A percentile compares a stretch with the other conserved stretches of the same genome.
Conservation (phyloP, 108 stramenopile species). For the Stephanodiscus triporus region DNA sequence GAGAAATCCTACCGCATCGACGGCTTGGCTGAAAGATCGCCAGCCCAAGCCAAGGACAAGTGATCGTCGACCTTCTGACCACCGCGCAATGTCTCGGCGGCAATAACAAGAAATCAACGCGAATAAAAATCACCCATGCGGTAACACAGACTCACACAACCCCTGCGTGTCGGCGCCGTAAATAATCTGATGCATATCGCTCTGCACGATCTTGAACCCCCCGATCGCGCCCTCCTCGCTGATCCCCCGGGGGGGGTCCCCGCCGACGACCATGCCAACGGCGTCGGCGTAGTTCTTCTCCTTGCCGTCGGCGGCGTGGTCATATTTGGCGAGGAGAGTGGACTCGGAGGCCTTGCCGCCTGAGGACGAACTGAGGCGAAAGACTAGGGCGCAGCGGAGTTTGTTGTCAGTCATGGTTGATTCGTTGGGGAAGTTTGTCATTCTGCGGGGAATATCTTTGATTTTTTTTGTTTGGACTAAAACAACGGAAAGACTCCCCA, state of each 20-base stretch:
- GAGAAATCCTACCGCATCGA: background rate
- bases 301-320: conserved; percentile 82
- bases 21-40: background rate
- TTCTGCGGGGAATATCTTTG: too few relatives aligned
- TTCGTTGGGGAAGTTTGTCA: background rate
- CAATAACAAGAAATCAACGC: background rate
- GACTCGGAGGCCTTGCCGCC: too few relatives aligned
- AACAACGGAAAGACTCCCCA: too few relatives aligned
- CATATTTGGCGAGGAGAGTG: conserved; percentile 85
- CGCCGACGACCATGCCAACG: conserved; percentile 68
- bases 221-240: conserved; percentile 67
- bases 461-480: too few relatives aligned
- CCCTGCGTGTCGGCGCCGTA: conserved; percentile 87
- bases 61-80: background rate
- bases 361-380: conserved; percentile 60
- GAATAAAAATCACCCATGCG: conserved; percentile 3
- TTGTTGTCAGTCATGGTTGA: conserved; percentile 78
- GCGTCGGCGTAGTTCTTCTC: conserved; percentile 81
- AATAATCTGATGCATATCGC: conserved; percentile 86
- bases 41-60: background rate
- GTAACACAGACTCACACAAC: conserved; percentile 71
- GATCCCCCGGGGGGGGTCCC: conserved; percentile 77
- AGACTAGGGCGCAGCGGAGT: conserved; percentile 83
- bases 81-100: too few relatives aligned
- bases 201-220: conserved; percentile 90